phyloP scores from a whole-genome alignment of 2,329 filamentous ascomycete genomes.

The Colletotrichum falcatum region DNA sequence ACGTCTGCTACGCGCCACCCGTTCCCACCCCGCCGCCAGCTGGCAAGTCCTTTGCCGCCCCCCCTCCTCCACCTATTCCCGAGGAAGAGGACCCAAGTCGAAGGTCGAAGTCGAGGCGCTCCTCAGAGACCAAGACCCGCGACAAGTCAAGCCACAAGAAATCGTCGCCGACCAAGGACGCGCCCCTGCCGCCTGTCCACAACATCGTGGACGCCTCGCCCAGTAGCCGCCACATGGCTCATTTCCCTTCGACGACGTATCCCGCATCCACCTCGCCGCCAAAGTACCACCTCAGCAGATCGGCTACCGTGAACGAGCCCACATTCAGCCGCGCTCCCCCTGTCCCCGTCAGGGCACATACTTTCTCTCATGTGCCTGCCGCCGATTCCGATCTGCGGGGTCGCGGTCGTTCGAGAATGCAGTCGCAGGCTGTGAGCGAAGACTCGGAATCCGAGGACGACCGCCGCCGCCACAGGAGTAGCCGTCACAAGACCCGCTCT shows the following conservation, averaged over 20 bases:
- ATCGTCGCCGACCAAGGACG: conserved; percentile 30
- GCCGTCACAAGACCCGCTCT: conserved; percentile 52
- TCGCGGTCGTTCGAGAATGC: conserved; percentile 52
- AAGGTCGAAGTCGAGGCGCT: conserved; percentile 41
- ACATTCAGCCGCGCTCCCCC: conserved; percentile 47
- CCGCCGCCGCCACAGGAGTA: conserved; percentile 47
- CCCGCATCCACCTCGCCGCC: conserved; percentile 50
- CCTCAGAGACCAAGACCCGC: conserved; percentile 39
- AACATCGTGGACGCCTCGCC: conserved; percentile 48
- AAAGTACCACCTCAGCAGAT: conserved; percentile 46
- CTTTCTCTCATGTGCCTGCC: conserved; percentile 46
- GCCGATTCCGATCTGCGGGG: conserved; percentile 48
- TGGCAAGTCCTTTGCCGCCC: conserved; percentile 18
- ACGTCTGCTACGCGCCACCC: conserved; percentile 29
- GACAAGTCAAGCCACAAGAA: conserved; percentile 42
- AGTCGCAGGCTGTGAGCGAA: conserved; percentile 50
- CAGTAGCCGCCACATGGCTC: conserved; percentile 46
- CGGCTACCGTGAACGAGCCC: conserved; percentile 50
- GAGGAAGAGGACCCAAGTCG: conserved; percentile 37
- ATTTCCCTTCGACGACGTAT: conserved; percentile 45
- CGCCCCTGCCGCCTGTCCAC: conserved; percentile 31
- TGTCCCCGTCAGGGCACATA: conserved; percentile 47
- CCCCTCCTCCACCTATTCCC: conserved; percentile 29
- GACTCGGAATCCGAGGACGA: conserved; percentile 52
- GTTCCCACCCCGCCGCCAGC: conserved; percentile 37